Evolutionary conservation across 345 rosid species (phyloP), one percentile per base, ranked within the genome.

Genomic region (Euclidium syriacum): DNA sequence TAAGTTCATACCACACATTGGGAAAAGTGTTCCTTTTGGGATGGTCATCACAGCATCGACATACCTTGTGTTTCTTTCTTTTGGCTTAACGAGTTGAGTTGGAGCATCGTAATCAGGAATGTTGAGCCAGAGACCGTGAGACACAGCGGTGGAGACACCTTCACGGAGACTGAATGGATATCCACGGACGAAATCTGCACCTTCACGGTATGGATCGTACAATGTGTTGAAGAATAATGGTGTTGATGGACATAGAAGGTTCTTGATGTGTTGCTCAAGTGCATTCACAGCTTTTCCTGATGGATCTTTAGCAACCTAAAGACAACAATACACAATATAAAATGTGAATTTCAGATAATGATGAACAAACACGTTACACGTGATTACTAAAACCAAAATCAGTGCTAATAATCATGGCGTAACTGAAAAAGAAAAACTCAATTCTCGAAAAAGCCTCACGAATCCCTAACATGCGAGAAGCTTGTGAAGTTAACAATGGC

Each of bases 1-100:
- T 79, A 92, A 75, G 64, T 92, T 92, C 98, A 92, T 92, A 6
- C 98, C 97, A 59, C 98, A 89, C 98, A 89, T 92, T 0, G 97
- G 98, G 87, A 92, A 92, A 46, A 92, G 80, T 27, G 94, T 85
- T 32, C 98, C 97, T 82, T 92, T 85, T n/a, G 98, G 96, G 60
- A 92, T 89, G 42, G 96, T 85, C 85, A 87, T 40, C 34, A 92
- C 94, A 44, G 90, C 88, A 74, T 92, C 96, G 65, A 92, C 98
- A 44, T 73, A 85, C 87, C 97, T 80, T 3, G 83, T 79, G 82
- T 90, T 89, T 72, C 90, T 86, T 79, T 90, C 96, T 25, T 52
- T 89, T 52, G 96, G 96, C 81, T 90, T 90, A 60, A 90, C 96
- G 42, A 90, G 95, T 70, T 90, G 96, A 27, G 96, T 90, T 0